Percentiles rank a stretch among this genome's conserved stretches.
Evolutionary conservation across 1,139 yeast genomes (phyloP).

Genomic region (Kodamaea alishanica): DNA sequence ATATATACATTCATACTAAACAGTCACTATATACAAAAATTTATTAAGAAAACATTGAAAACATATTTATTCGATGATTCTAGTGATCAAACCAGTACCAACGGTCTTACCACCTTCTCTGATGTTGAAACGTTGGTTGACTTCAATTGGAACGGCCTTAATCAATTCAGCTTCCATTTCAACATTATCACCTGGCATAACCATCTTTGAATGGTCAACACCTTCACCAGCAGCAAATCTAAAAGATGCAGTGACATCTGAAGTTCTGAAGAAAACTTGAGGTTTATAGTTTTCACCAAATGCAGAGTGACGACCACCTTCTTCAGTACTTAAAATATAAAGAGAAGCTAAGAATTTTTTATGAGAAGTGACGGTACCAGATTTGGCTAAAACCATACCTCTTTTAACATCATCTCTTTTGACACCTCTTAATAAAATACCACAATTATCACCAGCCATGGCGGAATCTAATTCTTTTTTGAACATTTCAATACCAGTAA

Average conservation of each 20-base stretch:
- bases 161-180: constrained; percentile 93
- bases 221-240: constrained; percentile 88
- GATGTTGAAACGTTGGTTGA: constrained; percentile 96
- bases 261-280: constrained; percentile 93
- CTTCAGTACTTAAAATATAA: constrained; percentile 91
- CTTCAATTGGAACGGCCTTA: constrained; percentile 91
- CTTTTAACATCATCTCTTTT: constrained; percentile 96
- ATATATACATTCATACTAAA: constrained; percentile 5
- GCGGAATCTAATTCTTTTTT: constrained; percentile 97
- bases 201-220: constrained; percentile 79
- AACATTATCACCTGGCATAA: constrained; percentile 97
- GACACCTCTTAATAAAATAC: constrained; percentile 94
- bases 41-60: constrained; percentile 1
- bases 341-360: constrained; percentile 90
- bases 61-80: constrained; percentile 65
- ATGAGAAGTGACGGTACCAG: constrained; percentile 90
- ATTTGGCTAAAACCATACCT: constrained; percentile 97
- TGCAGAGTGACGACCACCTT: constrained; percentile 99
- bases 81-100: constrained; percentile 96
- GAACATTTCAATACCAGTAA: constrained; percentile 98
- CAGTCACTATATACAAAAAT: constrained; percentile 12
- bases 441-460: constrained; percentile 99
- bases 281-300: constrained; percentile 98
- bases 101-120: constrained; percentile 99
- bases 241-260: constrained; percentile 89